Conservation (phyloP, 129 eudicot species). For the Flaveria linearis region DNA sequence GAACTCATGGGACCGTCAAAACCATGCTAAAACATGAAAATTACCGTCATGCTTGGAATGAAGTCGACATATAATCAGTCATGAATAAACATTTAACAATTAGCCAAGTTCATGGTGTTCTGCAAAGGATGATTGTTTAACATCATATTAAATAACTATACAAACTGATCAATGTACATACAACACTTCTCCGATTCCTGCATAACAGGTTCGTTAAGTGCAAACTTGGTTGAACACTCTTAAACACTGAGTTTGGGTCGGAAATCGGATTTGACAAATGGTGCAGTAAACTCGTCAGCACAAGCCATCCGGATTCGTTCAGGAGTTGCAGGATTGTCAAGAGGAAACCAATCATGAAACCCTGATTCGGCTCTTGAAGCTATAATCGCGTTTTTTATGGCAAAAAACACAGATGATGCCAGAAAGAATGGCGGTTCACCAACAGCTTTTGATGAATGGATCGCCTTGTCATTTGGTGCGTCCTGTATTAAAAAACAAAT, state of each 20-base stretch:
- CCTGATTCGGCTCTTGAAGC: constrained; percentile 86
- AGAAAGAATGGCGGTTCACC: constrained; percentile 99
- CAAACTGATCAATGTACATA: neutral
- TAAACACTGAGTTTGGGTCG: constrained; percentile 81
- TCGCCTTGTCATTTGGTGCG: constrained; percentile 84
- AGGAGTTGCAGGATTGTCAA: constrained; percentile 95
- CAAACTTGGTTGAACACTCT: neutral
- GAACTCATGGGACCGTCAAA: too few relatives aligned
- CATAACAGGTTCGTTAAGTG: neutral
- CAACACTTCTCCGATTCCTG: neutral
- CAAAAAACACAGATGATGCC: constrained; percentile 81
- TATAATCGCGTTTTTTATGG: constrained; percentile 82
- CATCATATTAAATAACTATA: constrained; percentile 11
- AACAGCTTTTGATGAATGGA: constrained; percentile 96
- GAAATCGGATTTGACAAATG: constrained; percentile 54
- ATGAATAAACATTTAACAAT: neutral
- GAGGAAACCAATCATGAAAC: constrained; percentile 73
- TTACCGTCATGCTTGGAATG: neutral
- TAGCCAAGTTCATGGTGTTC: neutral
- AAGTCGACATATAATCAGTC: neutral
- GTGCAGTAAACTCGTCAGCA: constrained; percentile 64
- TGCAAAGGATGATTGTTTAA: neutral
- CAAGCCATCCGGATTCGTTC: constrained; percentile 98
- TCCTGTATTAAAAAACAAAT: constrained; percentile 48
- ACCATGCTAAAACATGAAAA: neutral